These are phyloP conservation scores for Globisporangium canariense DNA, from an alignment of 352 stramenopile species.

Conservation along the genomic window DNA sequence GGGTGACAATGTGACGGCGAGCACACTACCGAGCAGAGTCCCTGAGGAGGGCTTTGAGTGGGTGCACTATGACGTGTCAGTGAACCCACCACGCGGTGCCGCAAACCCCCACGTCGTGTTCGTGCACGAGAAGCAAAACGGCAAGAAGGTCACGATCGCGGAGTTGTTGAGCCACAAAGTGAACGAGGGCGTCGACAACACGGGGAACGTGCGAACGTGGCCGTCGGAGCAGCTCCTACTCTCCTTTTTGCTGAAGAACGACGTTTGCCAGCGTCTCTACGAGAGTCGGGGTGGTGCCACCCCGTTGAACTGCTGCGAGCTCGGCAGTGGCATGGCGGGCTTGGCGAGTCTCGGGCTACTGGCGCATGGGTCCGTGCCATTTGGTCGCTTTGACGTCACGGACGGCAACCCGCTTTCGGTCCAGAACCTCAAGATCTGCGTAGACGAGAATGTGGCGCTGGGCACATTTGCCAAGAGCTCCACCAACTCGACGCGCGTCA, in stretches of 20 bases:
- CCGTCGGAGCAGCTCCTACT: conserved; percentile 77
- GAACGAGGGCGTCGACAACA: conserved; percentile 84
- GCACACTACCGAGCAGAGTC: conserved; percentile 2
- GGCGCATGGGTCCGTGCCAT: conserved; percentile 33
- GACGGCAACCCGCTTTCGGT: conserved; percentile 72
- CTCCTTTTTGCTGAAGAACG: conserved; percentile 48
- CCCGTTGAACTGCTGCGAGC: conserved; percentile 56
- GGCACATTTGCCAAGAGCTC: conserved; percentile 14
- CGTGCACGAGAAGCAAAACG: conserved; percentile 74
- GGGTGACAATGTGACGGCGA: neutral
- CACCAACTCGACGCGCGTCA: conserved; percentile 2
- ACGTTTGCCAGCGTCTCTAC: conserved; percentile 28
- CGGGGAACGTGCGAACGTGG: conserved; percentile 86
- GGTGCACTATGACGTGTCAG: conserved; percentile 37
- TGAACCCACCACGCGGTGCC: neutral
- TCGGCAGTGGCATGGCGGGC: conserved; percentile 77
- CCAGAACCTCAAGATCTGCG: conserved; percentile 59
- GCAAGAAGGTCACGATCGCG: conserved; percentile 44
- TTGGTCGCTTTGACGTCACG: conserved; percentile 56
- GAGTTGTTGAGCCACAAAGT: conserved; percentile 76
- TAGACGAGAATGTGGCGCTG: conserved; percentile 49
- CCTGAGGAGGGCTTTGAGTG: conserved; percentile 42
- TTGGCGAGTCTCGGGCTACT: conserved; percentile 62
- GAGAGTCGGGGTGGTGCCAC: neutral
- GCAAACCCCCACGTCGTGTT: conserved; percentile 18